Percentiles rank a stretch among this genome's conserved stretches.
Evolutionary conservation across 2,329 filamentous ascomycete species (phyloP).

Genomic region (Apiospora malaysiana): DNA sequence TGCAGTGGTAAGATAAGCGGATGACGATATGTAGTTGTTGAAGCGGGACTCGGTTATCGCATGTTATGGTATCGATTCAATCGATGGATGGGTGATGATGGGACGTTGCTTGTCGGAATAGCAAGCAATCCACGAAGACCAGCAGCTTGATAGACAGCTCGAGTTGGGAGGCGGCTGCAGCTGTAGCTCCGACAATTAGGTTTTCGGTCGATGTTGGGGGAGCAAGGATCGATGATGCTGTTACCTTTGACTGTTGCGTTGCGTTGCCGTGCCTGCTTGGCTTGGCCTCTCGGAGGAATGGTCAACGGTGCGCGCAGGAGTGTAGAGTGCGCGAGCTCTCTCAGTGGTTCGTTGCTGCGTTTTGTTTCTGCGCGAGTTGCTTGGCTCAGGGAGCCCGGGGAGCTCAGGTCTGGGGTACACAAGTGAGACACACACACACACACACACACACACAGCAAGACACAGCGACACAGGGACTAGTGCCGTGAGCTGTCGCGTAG

Average conservation of each 20-base stretch:
- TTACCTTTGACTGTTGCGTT: background rate
- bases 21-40: background rate
- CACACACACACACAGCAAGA: too few species aligned
- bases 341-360: background rate
- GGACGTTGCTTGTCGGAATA: background rate
- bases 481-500: background rate
- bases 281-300: background rate
- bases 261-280: background rate
- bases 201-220: constrained; percentile 15
- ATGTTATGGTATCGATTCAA: constrained; percentile 3
- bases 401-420: background rate
- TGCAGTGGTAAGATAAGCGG: constrained; percentile 5
- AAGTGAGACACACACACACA: too few species aligned
- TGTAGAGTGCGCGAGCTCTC: background rate
- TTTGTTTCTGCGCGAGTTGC: too few species aligned
- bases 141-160: background rate
- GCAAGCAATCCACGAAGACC: background rate
- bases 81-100: constrained; percentile 13
- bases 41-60: constrained; percentile 1
- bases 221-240: constrained; percentile 6
- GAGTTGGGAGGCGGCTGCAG: background rate
- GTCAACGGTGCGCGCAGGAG: background rate
- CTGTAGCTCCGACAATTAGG: constrained; percentile 15
- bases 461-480: too few species aligned
- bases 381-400: background rate